These are phyloP conservation scores for Acanthamoeba divionensis DNA, from an alignment of 208 protist genomes.

Conservation along the genomic window DNA sequence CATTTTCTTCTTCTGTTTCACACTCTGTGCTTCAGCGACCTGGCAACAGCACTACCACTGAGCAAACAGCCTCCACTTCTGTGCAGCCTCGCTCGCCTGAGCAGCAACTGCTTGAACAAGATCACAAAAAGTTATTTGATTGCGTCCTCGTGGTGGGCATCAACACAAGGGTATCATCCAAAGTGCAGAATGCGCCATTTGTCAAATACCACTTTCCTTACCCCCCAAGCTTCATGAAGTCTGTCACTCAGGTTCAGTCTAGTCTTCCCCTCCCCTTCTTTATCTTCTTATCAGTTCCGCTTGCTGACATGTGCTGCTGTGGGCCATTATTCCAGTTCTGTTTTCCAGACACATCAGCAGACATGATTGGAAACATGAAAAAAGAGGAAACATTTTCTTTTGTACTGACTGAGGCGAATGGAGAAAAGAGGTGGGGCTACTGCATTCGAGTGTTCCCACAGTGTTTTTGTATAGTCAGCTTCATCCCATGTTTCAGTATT, in stretches of 20 bases:
- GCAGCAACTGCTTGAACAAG: too few relatives aligned
- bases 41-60: too few relatives aligned
- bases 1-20: too few relatives aligned
- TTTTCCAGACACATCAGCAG: not conserved
- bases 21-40: too few relatives aligned
- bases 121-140: constrained; percentile 17
- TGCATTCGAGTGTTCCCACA: constrained; percentile 22
- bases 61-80: too few relatives aligned
- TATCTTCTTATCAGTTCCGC: too few relatives aligned
- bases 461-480: constrained; percentile 48
- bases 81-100: too few relatives aligned
- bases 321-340: constrained; percentile 39
- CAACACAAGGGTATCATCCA: too few relatives aligned
- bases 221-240: constrained; percentile 42
- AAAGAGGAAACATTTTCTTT: constrained; percentile 40
- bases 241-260: too few relatives aligned
- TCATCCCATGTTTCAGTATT: constrained; percentile 49
- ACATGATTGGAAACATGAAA: constrained; percentile 51
- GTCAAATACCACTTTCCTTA: constrained; percentile 30
- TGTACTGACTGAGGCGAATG: constrained; percentile 39
- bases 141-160: constrained; percentile 36
- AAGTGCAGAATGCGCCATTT: not conserved
- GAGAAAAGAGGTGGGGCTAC: constrained; percentile 54
- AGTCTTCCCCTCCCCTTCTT: too few relatives aligned
- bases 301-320: too few relatives aligned